These are phyloP conservation scores for Paramecium tetraurelia DNA, from an alignment of 73 alveolate species.

Conservation along the genomic window DNA sequence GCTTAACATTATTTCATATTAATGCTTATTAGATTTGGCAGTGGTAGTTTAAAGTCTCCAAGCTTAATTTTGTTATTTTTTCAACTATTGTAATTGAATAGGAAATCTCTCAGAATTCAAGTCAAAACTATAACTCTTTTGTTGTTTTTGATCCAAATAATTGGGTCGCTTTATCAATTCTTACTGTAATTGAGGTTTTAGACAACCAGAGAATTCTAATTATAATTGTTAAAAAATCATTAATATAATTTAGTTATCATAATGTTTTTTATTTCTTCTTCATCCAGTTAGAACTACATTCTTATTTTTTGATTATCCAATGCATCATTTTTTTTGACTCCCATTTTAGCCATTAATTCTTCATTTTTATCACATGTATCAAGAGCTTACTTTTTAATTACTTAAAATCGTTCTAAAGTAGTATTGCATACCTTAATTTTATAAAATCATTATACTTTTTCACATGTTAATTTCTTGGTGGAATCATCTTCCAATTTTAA, in stretches of 20 bases:
- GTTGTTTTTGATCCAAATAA: neutral
- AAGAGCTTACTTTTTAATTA: neutral
- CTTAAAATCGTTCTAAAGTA: neutral
- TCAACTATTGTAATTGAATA: neutral
- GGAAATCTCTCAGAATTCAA: neutral
- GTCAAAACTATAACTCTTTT: neutral
- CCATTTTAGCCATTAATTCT: constrained; percentile 41
- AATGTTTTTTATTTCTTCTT: neutral
- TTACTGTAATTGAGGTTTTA: neutral
- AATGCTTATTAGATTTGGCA: neutral
- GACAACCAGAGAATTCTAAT: neutral
- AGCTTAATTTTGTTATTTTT: neutral
- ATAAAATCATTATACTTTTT: neutral
- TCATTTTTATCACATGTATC: constrained; percentile 51
- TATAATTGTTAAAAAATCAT: neutral
- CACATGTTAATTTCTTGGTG: neutral
- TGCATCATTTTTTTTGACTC: constrained; percentile 11
- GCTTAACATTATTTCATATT: neutral
- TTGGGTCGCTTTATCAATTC: neutral
- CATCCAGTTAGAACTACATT: constrained; percentile 11
- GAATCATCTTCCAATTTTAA: neutral
- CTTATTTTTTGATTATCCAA: constrained; percentile 32
- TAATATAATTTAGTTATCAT: constrained; percentile 10
- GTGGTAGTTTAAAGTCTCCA: neutral
- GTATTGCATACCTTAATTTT: neutral